These are phyloP conservation scores for Cicer cuneatum DNA, from an alignment of 306 rosid genomes.

Conservation along the genomic window DNA sequence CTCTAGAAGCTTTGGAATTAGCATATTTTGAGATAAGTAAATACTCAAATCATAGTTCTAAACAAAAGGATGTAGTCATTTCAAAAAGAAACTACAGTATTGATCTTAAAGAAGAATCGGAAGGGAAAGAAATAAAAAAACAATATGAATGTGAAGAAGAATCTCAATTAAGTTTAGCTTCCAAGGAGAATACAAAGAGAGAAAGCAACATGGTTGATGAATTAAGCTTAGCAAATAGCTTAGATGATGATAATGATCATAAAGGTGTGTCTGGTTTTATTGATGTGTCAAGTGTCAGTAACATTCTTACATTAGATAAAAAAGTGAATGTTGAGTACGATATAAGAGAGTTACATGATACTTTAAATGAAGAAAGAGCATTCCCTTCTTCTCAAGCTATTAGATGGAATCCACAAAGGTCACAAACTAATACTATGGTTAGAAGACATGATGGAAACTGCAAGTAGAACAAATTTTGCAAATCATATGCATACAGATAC, in stretches of 20 bases:
- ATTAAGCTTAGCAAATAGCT: conserved; percentile 30
- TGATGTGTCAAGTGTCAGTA: no score
- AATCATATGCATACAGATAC: conserved; percentile 11
- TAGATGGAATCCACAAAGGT: conserved; percentile 43
- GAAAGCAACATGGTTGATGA: neutral
- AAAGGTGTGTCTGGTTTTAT: neutral
- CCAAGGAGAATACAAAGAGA: conserved; percentile 33
- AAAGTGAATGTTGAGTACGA: no score
- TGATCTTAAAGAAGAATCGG: conserved; percentile 20
- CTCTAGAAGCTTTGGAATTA: conserved; percentile 51
- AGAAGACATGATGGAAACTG: conserved; percentile 2
- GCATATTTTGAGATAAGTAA: conserved; percentile 46
- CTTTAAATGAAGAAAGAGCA: conserved; percentile 26
- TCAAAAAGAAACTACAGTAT: conserved; percentile 13
- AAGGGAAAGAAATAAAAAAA: conserved; percentile 34
- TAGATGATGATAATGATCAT: conserved; percentile 27
- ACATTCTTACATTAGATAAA: no score
- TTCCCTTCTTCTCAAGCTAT: conserved; percentile 44
- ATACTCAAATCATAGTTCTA: conserved; percentile 38
- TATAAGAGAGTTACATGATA: no score
- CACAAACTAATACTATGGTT: conserved; percentile 41
- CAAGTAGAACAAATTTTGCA: neutral
- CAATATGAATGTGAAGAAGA: conserved; percentile 43
- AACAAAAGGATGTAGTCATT: conserved; percentile 35
- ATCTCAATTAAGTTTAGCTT: conserved; percentile 36